These are phyloP conservation scores for Sporothrix brasiliensis DNA, from an alignment of 2,329 filamentous ascomycete genomes.

Conservation along the genomic window DNA sequence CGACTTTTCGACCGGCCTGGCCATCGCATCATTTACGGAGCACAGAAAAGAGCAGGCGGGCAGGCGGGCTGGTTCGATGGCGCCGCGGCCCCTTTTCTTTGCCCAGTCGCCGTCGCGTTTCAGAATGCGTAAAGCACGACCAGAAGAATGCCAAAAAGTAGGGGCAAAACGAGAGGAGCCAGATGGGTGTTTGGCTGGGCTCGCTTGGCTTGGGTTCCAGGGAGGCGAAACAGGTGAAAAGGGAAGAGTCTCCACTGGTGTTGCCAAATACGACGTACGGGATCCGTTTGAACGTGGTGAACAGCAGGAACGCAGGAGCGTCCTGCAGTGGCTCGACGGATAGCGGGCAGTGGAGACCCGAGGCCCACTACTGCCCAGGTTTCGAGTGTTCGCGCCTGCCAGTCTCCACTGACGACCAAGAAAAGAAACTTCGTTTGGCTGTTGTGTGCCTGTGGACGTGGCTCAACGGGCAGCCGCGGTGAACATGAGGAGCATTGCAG, in stretches of 20 bases:
- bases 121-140: constrained; percentile 21
- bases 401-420: constrained; percentile 22
- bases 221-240: background rate
- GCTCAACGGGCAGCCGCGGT: background rate
- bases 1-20: constrained; percentile 16
- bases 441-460: constrained; percentile 11
- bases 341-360: constrained; percentile 13
- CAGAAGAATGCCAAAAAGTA: background rate
- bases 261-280: background rate
- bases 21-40: background rate
- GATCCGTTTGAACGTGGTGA: background rate
- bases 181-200: background rate
- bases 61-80: constrained; percentile 14
- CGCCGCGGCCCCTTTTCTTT: constrained; percentile 8
- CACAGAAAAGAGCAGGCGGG: background rate
- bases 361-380: constrained; percentile 24
- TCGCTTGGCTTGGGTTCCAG: background rate
- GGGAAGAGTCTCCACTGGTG: background rate
- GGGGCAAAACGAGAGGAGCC: constrained; percentile 7
- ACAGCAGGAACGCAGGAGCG: background rate
- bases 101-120: constrained; percentile 21
- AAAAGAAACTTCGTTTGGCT: constrained; percentile 20
- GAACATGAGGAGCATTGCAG: background rate
- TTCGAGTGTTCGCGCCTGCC: constrained; percentile 9
- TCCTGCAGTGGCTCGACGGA: background rate